Evolutionary conservation across 768 basidiomycete genomes (phyloP), one percentile per base, ranked within the genome.

Genomic region (Pilatotrama ljubarskyi): DNA sequence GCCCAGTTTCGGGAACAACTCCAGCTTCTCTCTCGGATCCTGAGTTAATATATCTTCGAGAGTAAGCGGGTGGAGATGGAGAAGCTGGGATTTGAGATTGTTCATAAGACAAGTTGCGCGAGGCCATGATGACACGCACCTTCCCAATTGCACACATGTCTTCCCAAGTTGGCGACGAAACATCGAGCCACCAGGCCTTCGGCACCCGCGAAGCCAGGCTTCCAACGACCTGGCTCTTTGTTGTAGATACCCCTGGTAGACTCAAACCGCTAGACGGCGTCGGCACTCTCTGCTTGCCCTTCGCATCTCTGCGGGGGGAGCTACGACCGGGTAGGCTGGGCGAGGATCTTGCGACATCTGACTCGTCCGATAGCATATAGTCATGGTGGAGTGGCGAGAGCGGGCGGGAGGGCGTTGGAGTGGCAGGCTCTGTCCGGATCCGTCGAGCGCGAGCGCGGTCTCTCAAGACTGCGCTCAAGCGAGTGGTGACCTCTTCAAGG

Each of bases 11-110:
- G 90, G 84, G 69, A 95, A 96, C 18, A 87, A 75, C 68, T 97
- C 95, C 17, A 96, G 74, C 73, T 98, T 98, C 73, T 97, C 95
- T 38, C 93, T 82, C 15, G 92, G 88, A 60, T 98, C 95, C 74
- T 91, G 88, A 60, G 93, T 91, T 8, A 98, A 74, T 44, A 96
- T 92, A 73, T 98, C 95, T 73, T 98, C 95, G 13, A 97, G 79
- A 0, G 95, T 96, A 46, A 98, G 76, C 0, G 95, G 95, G 72
- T 98, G 95, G 0, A 98, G 80, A 62, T 92, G 91, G 24, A 96
- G 77, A 17, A 91, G 75, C 93, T 95, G 25, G 6, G 66, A 10
- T 22, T 29, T 5, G 8, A 14, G 42, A 43, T 8, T 24, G 29
- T 8, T 37, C 1, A 20, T 47, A 9, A 7, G 20, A 18, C 15